Evolutionary conservation across 108 stramenopile species (phyloP), one percentile per base, ranked within the genome.

Genomic region (Conticribra weissflogii): DNA sequence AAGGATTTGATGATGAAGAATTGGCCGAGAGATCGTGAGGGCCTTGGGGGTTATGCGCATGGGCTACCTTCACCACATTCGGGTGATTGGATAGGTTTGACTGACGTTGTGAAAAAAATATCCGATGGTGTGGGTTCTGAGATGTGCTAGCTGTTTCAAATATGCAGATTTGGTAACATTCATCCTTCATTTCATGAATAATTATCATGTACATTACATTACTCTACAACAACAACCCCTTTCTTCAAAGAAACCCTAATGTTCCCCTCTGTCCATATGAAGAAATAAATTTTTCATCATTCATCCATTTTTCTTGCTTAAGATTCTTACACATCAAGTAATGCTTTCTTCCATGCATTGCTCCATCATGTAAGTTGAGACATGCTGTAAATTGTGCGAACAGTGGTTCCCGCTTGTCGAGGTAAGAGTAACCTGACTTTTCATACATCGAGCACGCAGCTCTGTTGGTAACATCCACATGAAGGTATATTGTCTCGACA

Each of bases 301-400:
- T 31, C 88, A 88, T 90, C 12, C 86, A 85, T 24, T 84, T 84
- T 5, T 67, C 25, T 41, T 54, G 31, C 9, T 16, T 50, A n/a
- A 86, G 45, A 59, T 91, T 30, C 65, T 92, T 91, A 65, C 73
- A 71, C 68, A 91, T 60, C 9, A 91, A 77, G 67, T 75, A 66
- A 58, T 94, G 90, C 44, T 66, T 82, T 25, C 86, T 68, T 50
- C 89, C 89, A 47, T 86, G 85, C 18, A 82, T 82, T 9, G 90
- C 93, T 12, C 88, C 89, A 58, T 87, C 86, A 63, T 92, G 91
- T 22, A 95, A 74, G 76, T 92, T 88, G 44, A 95, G 53, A 47
- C 82, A 81, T 21, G 74, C 84, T 0, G 91, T 95, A 62, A 95
- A 95, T 59, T 95, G 91, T 25, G 76, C 54, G 78, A 78, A 92